Evolutionary conservation across 2,329 filamentous ascomycete genomes (phyloP), one percentile per base, ranked within the genome.

Genomic region (Phyllosticta capitalensis): DNA sequence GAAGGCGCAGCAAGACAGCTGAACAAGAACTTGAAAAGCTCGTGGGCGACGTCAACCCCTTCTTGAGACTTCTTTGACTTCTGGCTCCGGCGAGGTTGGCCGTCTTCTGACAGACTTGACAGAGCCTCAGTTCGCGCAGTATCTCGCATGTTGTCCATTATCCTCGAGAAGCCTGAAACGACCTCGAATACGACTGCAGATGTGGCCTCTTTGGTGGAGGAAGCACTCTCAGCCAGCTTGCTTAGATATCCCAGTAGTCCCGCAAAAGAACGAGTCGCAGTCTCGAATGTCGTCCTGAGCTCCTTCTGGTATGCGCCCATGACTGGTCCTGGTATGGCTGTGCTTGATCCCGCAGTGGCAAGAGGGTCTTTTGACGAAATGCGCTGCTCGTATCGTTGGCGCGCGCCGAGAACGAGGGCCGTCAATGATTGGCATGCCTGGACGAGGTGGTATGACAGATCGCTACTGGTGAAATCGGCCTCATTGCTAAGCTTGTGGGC

Each of bases 1-100:
- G 75, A 71, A 1, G 77, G 67, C 14, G 69, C 64, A 0, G 69
- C 67, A 4, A 78, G 61, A 2, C 75, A 63, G 4, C 68, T 68
- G 1, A 66, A 67, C 0, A 78, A 64, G 22, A 77, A 69, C 21
- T 71, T 53, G 12, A 50, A 60, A 10, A 60, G 33, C 10, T 56
- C 21, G 2, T 52, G 53, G 19, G 17, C 45, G 1, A 53, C 49
- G 14, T 56, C 28, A 20, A 26, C 22, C 33, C 3, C 58, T 5
- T 26, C n/a, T 17, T 56, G 54, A 9, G 24, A 17, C 3, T 48
- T 21, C 2, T 50, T 53, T 54, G 56, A 1, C 49, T 22, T 55
- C 48, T 30, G 9, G 61, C 6, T 24, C 60, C 58, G 21, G 19
- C 61, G 61, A 12, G 53, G 14, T n/a, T n/a, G 38, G 38, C 38